Base-by-base conservation (phyloP, 2,329 filamentous ascomycete species). In the Ilyonectria destructans region DNA sequence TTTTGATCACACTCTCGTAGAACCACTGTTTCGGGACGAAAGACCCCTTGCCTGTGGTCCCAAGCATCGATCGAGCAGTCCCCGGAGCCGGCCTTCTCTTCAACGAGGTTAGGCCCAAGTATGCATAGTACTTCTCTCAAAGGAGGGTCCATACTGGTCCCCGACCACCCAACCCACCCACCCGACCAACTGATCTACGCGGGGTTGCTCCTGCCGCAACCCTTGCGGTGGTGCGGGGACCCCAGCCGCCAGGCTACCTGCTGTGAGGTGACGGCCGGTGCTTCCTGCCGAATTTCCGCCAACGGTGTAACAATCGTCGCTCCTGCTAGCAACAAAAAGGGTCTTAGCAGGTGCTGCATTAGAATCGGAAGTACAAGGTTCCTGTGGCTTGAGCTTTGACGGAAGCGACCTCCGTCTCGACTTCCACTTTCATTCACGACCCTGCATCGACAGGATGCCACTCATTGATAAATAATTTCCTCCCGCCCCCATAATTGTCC, bases 121-220 rank as follows among this genome's bases (percentile, higher is more conserved):
- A 12, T 33, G 31, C 31, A 26, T 26, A 6, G 26, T 26, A 26
- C 26, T 26, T 26, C 31, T 33, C 43, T n/a, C 15, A 46, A 46
- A 12, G 17, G 23, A 6, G 26, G 48, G 23, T 51, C 48, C 13
- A 51, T 23, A 35, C 23, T 26, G 37, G 43, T 19, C 57, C 56
- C 51, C 29, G 33, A n/a, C 17, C 12, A 15, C 19, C 37, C 52
- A 35, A 52, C 33, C 51, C 26, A 26, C 26, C 37, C 49, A 23
- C 45, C 35, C 35, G 10, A 21, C 13, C 23, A 43, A 37, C 37
- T 52, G 54, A 43, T 52, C 40, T 52, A 31, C 19, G 10, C 54
- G 54, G 45, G 64, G 37, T 51, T 45, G 37, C 37, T 62, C 33
- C 45, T 58, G 35, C 64, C 58, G 58, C 46, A 31, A 62, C 49